A percentile compares a stretch with the other conserved stretches of the same genome.
These are phyloP conservation scores for Coccomyxa sp. DNA, from an alignment of 139 green algal genomes.

Conservation along the genomic window DNA sequence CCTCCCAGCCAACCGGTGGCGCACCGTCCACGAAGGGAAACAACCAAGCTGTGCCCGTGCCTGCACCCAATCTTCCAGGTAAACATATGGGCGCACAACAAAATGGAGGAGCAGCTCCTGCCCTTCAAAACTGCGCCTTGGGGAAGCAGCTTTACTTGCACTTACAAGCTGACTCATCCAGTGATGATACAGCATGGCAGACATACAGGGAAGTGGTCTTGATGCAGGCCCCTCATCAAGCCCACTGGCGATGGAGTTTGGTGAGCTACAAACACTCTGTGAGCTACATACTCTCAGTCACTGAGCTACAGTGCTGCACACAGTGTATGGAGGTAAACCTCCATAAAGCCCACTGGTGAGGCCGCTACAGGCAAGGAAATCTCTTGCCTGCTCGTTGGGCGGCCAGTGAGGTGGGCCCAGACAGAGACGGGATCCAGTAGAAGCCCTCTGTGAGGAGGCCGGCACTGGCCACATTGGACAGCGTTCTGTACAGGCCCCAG, in stretches of 20 bases:
- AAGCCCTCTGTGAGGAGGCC: slow-evolving; percentile 64
- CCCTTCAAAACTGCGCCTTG: too few relatives aligned
- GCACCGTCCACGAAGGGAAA: slow-evolving; percentile 78
- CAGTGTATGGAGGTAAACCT: too few relatives aligned
- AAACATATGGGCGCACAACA: background rate
- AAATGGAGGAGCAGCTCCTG: background rate
- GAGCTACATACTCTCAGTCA: too few relatives aligned
- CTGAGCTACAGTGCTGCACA: too few relatives aligned
- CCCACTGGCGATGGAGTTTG: too few relatives aligned
- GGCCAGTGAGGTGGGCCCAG: slow-evolving; percentile 48
- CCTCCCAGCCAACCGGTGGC: slow-evolving; percentile 90
- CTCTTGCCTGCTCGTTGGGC: slow-evolving; percentile 26
- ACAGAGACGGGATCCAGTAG: slow-evolving; percentile 84
- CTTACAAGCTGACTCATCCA: too few relatives aligned
- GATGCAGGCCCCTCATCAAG: too few relatives aligned
- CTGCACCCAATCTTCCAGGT: slow-evolving; percentile 9
- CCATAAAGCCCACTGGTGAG: too few relatives aligned
- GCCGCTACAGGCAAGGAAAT: background rate
- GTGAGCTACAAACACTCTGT: too few relatives aligned
- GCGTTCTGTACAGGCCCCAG: slow-evolving; percentile 81
- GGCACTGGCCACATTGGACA: slow-evolving; percentile 48
- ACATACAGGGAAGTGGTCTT: too few relatives aligned
- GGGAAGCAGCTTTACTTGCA: too few relatives aligned
- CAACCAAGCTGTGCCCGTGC: slow-evolving; percentile 70
- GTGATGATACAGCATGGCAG: too few relatives aligned